phyloP scores from a whole-genome alignment of 2,329 filamentous ascomycete species.

The Colletotrichum gigasporum region DNA sequence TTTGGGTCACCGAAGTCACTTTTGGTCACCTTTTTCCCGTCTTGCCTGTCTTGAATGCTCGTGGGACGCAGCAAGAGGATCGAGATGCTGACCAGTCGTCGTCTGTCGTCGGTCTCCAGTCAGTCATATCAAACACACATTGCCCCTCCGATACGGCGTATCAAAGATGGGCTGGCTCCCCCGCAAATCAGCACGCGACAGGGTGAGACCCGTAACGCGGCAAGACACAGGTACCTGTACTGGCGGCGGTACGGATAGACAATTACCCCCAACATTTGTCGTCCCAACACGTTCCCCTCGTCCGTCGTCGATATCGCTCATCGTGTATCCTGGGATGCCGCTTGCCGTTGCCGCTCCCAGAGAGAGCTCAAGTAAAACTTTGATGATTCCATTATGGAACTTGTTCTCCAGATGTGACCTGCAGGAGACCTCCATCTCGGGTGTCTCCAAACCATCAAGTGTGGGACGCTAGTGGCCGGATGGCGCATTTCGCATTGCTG shows the following conservation, averaged over 20 bases:
- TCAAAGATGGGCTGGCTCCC: slow-evolving; percentile 13
- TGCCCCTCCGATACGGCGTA: slow-evolving; percentile 24
- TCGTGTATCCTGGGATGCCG: slow-evolving; percentile 20
- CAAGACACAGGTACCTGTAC: slow-evolving; percentile 4
- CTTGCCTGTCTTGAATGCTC: neutral
- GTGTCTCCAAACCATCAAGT: slow-evolving; percentile 29
- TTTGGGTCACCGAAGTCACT: neutral
- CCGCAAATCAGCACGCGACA: slow-evolving; percentile 24
- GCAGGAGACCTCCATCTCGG: slow-evolving; percentile 30
- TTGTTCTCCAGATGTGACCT: slow-evolving; percentile 31
- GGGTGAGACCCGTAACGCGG: slow-evolving; percentile 13
- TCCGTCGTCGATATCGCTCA: slow-evolving; percentile 5
- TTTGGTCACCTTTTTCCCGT: neutral
- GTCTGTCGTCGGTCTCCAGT: slow-evolving; percentile 14
- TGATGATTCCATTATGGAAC: slow-evolving; percentile 35
- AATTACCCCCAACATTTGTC: slow-evolving; percentile 23
- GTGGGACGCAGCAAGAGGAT: neutral
- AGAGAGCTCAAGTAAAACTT: slow-evolving; percentile 30
- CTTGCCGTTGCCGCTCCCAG: slow-evolving; percentile 27
- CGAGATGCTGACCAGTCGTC: slow-evolving; percentile 10
- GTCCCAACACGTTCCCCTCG: slow-evolving; percentile 11
- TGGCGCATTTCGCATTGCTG: slow-evolving; percentile 31
- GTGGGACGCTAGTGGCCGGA: slow-evolving; percentile 30
- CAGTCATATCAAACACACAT: slow-evolving; percentile 28
- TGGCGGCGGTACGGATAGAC: slow-evolving; percentile 2